Base-by-base conservation (phyloP, 768 basidiomycete species). In the Lentinula sp. region DNA sequence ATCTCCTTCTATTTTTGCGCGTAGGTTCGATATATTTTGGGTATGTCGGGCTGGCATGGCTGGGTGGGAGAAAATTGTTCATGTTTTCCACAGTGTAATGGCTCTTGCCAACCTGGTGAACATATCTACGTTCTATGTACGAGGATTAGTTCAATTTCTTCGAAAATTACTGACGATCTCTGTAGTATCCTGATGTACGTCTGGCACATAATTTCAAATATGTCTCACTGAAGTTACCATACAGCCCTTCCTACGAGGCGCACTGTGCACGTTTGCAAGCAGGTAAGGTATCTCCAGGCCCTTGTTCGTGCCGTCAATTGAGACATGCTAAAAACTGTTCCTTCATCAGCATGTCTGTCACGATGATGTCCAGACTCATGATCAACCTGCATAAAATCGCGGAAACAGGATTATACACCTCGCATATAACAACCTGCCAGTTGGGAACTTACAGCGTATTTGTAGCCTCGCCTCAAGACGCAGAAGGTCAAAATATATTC, bases 301-400 rank as follows among this genome's bases (percentile, higher is more conserved):
- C 40, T 52, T 40, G 37, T 15, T 34, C 42, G 13, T 16, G 59
- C 32, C 21, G 16, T 9, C 1, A 11, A 18, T 18, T 10, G 0
- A 42, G 37, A 28, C 18, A 16, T 49, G 21, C 55, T 57, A 4
- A 40, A 57, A 45, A 21, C 0, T 31, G 15, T 46, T 28, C 10
- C 11, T 1, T 39, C 34, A 5, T 9, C 28, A 60, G 59, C 39
- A 52, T 52, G 16, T 51, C 59, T 21, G 59, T 60, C 8, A 52
- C 59, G 11, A 51, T 60, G 40, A 60, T 60, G 59, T 60, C 49
- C 2, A 49, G 59, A 7, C 59, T 60, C 18, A 60, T 60, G 59
- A 21, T 60, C 39, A 60, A 60, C 51, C 59, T 60, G 13, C 50
- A 60, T 43, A 28, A 52, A 13, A 59, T 59, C 23, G 45, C 57